phyloP scores from a whole-genome alignment of 2,329 filamentous ascomycete species.

The Aspergillus oerlinghausenensis region DNA sequence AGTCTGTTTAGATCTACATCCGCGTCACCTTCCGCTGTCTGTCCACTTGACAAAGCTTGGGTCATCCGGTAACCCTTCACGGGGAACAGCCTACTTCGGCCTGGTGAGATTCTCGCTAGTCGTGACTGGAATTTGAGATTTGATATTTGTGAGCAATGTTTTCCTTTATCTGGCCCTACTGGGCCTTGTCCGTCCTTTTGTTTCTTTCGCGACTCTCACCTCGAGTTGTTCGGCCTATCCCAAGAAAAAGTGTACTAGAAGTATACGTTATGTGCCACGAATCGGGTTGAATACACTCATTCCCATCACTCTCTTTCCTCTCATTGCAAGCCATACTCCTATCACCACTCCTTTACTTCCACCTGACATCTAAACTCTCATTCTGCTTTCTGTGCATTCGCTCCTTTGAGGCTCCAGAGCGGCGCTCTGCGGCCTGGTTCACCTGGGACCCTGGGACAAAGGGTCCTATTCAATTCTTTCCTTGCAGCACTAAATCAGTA shows the following conservation, averaged over 20 bases:
- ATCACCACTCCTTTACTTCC: not conserved
- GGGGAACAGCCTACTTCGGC: conserved; percentile 8
- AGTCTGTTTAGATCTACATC: conserved; percentile 13
- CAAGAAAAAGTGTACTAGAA: not conserved
- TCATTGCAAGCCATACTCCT: not conserved
- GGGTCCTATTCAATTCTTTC: not conserved
- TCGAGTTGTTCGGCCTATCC: not conserved
- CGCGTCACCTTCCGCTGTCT: conserved; percentile 8
- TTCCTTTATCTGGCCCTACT: conserved; percentile 7
- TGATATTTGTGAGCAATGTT: conserved; percentile 11
- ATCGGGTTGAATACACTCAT: not conserved
- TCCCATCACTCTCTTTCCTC: not conserved
- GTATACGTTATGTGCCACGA: not conserved
- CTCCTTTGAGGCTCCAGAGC: not conserved
- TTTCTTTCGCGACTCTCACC: not conserved
- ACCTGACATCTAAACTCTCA: not conserved
- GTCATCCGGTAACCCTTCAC: conserved; percentile 10
- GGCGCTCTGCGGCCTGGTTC: not conserved
- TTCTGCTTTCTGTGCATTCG: not conserved
- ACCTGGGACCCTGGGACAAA: not conserved
- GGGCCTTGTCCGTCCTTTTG: not conserved
- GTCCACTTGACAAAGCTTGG: conserved; percentile 7
- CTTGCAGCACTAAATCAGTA: not conserved
- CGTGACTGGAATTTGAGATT: conserved; percentile 12
- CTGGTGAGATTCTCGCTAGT: conserved; percentile 11